Conservation (phyloP, 2,329 filamentous ascomycete genomes). For the Raffaelea arxii region DNA sequence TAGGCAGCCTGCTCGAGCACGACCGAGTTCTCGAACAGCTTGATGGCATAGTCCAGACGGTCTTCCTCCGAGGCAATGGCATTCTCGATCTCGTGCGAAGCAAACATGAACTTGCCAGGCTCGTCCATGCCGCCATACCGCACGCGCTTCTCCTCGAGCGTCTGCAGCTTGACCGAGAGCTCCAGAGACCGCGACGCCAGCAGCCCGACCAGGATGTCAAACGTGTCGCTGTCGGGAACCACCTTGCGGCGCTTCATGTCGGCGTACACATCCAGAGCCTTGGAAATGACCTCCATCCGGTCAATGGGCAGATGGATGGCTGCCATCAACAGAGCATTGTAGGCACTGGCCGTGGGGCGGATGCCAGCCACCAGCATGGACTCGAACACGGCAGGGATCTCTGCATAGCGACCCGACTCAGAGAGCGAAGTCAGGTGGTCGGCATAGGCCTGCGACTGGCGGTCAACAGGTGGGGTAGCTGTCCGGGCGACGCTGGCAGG, state of each 20-base stretch:
- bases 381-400: conserved; percentile 88
- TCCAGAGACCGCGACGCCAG: conserved; percentile 74
- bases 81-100: conserved; percentile 78
- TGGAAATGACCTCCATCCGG: conserved; percentile 76
- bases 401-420: conserved; percentile 62
- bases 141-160: conserved; percentile 69
- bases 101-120: conserved; percentile 76
- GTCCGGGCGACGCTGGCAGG: conserved; percentile 41
- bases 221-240: conserved; percentile 72
- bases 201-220: conserved; percentile 76
- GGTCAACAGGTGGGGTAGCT: conserved; percentile 51
- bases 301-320: conserved; percentile 73
- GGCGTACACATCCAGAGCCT: conserved; percentile 88
- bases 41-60: conserved; percentile 73
- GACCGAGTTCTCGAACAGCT: conserved; percentile 72
- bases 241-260: conserved; percentile 90
- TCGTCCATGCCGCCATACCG: conserved; percentile 82
- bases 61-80: conserved; percentile 82
- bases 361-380: conserved; percentile 76
- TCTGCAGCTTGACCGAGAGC: conserved; percentile 60
- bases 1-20: conserved; percentile 54
- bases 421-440: conserved; percentile 70
- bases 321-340: conserved; percentile 80
- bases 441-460: conserved; percentile 62
- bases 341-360: conserved; percentile 73